Evolutionary conservation across 108 stramenopile species (phyloP).

Genomic region (Cyclotella cryptica): DNA sequence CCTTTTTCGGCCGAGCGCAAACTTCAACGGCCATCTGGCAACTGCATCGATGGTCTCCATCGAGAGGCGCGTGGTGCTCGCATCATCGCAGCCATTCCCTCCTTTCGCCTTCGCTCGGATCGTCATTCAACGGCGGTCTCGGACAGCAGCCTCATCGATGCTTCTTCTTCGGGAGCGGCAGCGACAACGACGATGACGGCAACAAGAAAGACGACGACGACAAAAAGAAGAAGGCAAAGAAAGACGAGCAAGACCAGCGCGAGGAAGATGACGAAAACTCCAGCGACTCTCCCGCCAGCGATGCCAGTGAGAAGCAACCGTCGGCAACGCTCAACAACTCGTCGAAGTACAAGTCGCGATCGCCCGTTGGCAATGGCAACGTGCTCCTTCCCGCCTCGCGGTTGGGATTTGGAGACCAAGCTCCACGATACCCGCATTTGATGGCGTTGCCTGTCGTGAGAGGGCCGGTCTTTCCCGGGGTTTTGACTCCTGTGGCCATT

Average conservation of each 20-base stretch:
- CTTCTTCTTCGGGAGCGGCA: conserved; percentile 50
- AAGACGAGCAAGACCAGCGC: conserved; percentile 35
- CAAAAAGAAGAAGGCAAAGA: conserved; percentile 22
- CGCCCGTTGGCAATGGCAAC: conserved; percentile 18
- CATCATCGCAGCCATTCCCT: too few relatives aligned
- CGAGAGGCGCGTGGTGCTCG: too few relatives aligned
- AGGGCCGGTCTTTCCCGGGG: conserved; percentile 86
- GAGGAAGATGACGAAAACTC: conserved; percentile 22
- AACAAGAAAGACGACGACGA: conserved; percentile 33
- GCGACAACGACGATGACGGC: conserved; percentile 49
- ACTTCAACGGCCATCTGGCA: too few relatives aligned
- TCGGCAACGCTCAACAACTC: conserved; percentile 42
- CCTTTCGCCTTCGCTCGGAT: too few relatives aligned
- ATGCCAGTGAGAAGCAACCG: conserved; percentile 21
- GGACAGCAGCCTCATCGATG: conserved; percentile 11
- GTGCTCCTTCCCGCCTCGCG: conserved; percentile 42
- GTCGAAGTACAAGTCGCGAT: conserved; percentile 43
- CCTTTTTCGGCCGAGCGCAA: too few relatives aligned
- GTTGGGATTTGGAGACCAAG: conserved; percentile 80
- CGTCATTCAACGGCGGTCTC: too few relatives aligned
- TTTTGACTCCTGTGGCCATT: conserved; percentile 76
- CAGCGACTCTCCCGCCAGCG: conserved; percentile 6
- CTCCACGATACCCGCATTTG: conserved; percentile 85
- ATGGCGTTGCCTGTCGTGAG: conserved; percentile 77
- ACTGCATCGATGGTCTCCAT: too few relatives aligned